Percentiles rank a stretch among this genome's conserved stretches.
These are phyloP conservation scores for Arbutus unedo DNA, from an alignment of 148 eudicot genomes.

Conservation along the genomic window DNA sequence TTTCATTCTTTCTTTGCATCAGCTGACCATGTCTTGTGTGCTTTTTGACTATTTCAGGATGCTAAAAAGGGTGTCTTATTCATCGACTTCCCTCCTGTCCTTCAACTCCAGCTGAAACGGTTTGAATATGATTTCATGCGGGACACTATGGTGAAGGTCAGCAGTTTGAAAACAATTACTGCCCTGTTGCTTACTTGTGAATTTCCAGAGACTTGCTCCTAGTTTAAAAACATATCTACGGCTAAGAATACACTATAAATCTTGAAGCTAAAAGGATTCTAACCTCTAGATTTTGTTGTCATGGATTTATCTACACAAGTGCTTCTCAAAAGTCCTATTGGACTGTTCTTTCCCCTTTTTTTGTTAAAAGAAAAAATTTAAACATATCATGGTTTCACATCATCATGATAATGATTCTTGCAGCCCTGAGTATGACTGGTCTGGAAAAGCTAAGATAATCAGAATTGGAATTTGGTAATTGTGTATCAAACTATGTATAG, in stretches of 20 bases:
- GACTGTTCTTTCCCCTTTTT: neutral
- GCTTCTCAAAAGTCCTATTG: neutral
- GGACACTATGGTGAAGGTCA: slow-evolving; percentile 91
- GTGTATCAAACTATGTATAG: neutral
- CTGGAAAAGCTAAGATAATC: neutral
- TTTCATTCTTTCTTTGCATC: neutral
- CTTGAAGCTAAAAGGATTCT: neutral
- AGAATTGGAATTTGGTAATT: neutral
- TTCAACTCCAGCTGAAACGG: slow-evolving; percentile 53
- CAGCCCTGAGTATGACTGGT: neutral
- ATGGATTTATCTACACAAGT: neutral
- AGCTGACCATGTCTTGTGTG: neutral
- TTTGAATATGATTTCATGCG: slow-evolving; percentile 93
- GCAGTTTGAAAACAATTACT: slow-evolving; percentile 7
- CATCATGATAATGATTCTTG: neutral
- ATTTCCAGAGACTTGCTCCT: neutral
- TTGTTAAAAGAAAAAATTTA: neutral
- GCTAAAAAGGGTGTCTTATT: slow-evolving; percentile 47
- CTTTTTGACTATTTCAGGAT: slow-evolving; percentile 51
- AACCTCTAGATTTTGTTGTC: neutral
- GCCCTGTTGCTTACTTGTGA: neutral
- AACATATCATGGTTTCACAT: neutral
- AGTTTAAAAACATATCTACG: neutral
- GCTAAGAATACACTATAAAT: neutral
- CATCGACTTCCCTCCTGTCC: slow-evolving; percentile 31